These are phyloP conservation scores for Mortierella sp. DNA, from an alignment of 371 early-diverging fungal genomes.

Conservation along the genomic window DNA sequence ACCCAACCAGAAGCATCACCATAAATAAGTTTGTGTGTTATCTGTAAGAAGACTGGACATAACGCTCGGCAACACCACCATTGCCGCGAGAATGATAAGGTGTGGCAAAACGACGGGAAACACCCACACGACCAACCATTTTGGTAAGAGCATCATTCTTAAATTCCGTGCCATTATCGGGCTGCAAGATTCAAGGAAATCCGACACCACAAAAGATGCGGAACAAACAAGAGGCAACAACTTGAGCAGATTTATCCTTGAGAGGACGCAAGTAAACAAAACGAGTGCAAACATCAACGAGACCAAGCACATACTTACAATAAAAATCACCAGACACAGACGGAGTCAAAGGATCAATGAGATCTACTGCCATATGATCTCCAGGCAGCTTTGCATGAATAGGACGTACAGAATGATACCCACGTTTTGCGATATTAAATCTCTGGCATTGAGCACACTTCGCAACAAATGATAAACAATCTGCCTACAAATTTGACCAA, in stretches of 20 bases:
- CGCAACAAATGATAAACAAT: not conserved
- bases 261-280: not conserved
- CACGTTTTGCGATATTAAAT: conserved; percentile 16
- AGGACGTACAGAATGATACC: conserved; percentile 13
- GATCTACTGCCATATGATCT: conserved; percentile 23
- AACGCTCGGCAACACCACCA: conserved; percentile 26
- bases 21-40: conserved; percentile 1
- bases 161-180: conserved; percentile 36
- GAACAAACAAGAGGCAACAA: not conserved
- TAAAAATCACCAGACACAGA: not conserved
- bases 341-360: conserved; percentile 4
- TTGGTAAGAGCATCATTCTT: conserved; percentile 8
- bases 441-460: conserved; percentile 15
- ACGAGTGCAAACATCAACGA: conserved; percentile 9
- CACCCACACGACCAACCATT: not conserved
- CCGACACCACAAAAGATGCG: conserved; percentile 10
- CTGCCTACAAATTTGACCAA: conserved; percentile 12
- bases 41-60: not conserved
- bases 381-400: conserved; percentile 26
- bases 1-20: not conserved
- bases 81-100: conserved; percentile 34
- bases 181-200: conserved; percentile 20
- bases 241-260: not conserved
- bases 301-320: not conserved
- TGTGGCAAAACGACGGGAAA: conserved; percentile 13